phyloP scores from a whole-genome alignment of 148 eudicot genomes.

The Fagopyrum homotropicum region DNA sequence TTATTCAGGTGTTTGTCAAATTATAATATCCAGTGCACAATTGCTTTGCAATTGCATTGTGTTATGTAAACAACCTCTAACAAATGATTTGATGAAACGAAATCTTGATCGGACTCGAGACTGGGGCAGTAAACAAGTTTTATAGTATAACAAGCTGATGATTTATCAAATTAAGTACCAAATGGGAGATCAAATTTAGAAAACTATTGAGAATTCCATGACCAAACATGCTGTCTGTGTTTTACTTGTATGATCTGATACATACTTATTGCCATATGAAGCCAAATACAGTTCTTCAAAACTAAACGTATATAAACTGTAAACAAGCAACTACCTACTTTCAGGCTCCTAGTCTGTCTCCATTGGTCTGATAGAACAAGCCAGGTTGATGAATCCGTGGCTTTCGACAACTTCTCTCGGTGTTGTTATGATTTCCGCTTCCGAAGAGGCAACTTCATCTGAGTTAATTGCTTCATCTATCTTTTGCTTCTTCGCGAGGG shows the following conservation, averaged over 20 bases:
- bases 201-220: neutral
- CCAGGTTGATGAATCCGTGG: neutral
- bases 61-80: neutral
- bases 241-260: neutral
- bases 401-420: neutral
- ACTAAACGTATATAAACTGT: neutral
- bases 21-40: neutral
- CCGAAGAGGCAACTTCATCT: neutral
- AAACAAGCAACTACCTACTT: neutral
- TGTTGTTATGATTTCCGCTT: neutral
- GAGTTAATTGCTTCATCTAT: neutral
- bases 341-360: neutral
- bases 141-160: neutral
- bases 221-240: neutral
- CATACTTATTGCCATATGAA: neutral
- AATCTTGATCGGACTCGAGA: too few species aligned
- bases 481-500: constrained; percentile 1
- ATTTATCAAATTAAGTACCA: neutral
- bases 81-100: neutral
- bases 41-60: neutral
- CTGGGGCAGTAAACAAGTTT: too few species aligned
- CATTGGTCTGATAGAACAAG: neutral
- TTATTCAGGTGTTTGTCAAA: neutral
- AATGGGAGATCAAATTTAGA: neutral
- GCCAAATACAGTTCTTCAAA: neutral